Evolutionary conservation across 2,329 filamentous ascomycete genomes (phyloP), one percentile per base, ranked within the genome.

Genomic region (Penicillium crustosum): DNA sequence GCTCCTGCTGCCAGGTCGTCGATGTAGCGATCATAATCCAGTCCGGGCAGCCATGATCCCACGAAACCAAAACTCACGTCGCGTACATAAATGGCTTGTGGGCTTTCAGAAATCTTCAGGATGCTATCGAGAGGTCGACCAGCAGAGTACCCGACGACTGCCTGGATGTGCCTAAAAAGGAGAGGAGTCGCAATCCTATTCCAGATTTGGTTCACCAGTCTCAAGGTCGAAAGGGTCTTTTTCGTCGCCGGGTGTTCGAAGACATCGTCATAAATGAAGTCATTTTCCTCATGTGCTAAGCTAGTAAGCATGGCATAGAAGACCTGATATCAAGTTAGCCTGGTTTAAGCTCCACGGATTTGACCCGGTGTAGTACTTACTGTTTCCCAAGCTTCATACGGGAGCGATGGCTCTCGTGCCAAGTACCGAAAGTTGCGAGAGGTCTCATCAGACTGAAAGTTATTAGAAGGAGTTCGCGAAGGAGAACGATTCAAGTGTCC

Each of bases 141-240:
- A 15, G 15, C 17, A 27, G 29, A 33, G 31, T 25, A 27, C 13
- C 50, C 50, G 25, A 53, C 17, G 4, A 36, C 17, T 12, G 21
- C 50, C 17, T 43, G 42, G 27, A 53, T 17, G 1, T 10, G 0
- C 3, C 17, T 19, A 23, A 53, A 53, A 6, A 53, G 6, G 10
- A 42, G 50, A 25, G 39, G 50, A 10, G 15, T n/a, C 3, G 42
- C 25, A 33, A 44, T 10, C 1, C 19, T 6, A 19, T 19, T 36
- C 50, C 50, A 53, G 25, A 12, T 8, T 27, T 3, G 27, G 39
- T 33, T 53, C 29, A 53, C 50, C 23, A 53, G 50, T 44, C 50
- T 43, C 4, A 53, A 10, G 8, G 6, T 27, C 6, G 39, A 53
- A 12, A 45, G 25, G 0, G n/a, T n/a, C 39, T 29, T 25, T 8